phyloP scores from a whole-genome alignment of 2,329 filamentous ascomycete genomes.

The Botrytis sinoallii region DNA sequence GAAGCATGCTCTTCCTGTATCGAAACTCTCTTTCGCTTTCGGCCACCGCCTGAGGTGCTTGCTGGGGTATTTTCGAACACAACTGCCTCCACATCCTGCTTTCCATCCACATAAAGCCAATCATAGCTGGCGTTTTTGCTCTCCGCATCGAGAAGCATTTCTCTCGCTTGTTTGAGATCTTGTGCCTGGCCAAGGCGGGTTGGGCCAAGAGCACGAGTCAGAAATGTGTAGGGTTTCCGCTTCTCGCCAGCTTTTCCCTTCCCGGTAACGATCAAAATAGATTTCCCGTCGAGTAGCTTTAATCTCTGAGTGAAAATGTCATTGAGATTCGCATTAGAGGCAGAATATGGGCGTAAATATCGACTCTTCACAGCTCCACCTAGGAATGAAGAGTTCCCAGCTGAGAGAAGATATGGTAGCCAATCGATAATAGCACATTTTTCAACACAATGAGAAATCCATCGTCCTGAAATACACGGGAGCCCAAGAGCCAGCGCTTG shows the following conservation, averaged over 20 bases:
- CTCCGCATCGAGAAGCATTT: slow-evolving; percentile 52
- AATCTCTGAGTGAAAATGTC: slow-evolving; percentile 58
- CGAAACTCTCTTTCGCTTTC: slow-evolving; percentile 45
- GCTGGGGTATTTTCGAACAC: slow-evolving; percentile 32
- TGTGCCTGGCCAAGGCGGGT: slow-evolving; percentile 61
- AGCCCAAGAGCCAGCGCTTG: slow-evolving; percentile 88
- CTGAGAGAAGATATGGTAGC: slow-evolving; percentile 78
- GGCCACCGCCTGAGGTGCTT: slow-evolving; percentile 36
- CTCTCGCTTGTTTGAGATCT: slow-evolving; percentile 63
- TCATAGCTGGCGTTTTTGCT: slow-evolving; percentile 54
- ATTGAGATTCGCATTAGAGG: slow-evolving; percentile 52
- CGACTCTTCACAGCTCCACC: slow-evolving; percentile 76
- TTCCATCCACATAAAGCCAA: slow-evolving; percentile 75
- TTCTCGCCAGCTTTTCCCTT: slow-evolving; percentile 60
- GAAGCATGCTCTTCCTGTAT: slow-evolving; percentile 36
- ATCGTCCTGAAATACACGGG: slow-evolving; percentile 79
- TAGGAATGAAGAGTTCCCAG: slow-evolving; percentile 75
- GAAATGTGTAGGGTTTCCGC: slow-evolving; percentile 72
- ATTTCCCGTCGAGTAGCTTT: slow-evolving; percentile 60
- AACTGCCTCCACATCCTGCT: slow-evolving; percentile 46
- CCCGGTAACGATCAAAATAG: slow-evolving; percentile 69
- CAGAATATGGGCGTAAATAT: slow-evolving; percentile 59
- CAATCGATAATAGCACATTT: slow-evolving; percentile 65
- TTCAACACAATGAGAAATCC: slow-evolving; percentile 71
- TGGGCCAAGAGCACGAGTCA: slow-evolving; percentile 76